Conservation (phyloP, 176 grass and related monocot species). For the Hsuehochloa calcarea region DNA sequence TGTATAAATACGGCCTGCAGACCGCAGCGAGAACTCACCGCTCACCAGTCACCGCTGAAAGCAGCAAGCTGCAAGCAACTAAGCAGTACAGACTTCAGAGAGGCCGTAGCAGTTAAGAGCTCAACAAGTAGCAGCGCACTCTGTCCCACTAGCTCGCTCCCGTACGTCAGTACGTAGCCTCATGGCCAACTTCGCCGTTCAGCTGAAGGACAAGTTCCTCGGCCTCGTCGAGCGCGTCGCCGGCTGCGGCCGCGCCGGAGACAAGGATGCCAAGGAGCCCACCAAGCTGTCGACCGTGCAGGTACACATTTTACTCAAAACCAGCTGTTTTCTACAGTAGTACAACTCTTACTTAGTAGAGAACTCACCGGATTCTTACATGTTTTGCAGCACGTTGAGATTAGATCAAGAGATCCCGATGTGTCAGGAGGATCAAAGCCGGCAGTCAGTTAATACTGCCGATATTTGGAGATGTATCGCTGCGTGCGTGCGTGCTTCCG, state of each 20-base stretch:
- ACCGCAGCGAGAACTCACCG: no score
- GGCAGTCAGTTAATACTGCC: background rate
- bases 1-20: no score
- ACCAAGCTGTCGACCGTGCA: background rate
- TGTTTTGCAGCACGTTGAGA: slow-evolving; percentile 26
- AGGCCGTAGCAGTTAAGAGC: no score
- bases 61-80: no score
- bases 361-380: no score
- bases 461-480: background rate
- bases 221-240: slow-evolving; percentile 20
- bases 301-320: background rate
- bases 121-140: no score
- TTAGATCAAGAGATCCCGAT: slow-evolving; percentile 22
- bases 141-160: no score
- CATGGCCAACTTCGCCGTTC: slow-evolving; percentile 22
- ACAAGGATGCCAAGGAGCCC: background rate
- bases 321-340: background rate
- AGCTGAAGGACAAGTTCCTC: slow-evolving; percentile 6
- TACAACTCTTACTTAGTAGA: background rate
- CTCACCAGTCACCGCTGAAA: no score
- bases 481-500: no score
- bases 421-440: slow-evolving; percentile 12
- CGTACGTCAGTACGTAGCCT: no score
- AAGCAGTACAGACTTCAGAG: no score
- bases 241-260: background rate